Evolutionary conservation across 2,329 filamentous ascomycete genomes (phyloP).

Genomic region (Mycosphaerella sp.): DNA sequence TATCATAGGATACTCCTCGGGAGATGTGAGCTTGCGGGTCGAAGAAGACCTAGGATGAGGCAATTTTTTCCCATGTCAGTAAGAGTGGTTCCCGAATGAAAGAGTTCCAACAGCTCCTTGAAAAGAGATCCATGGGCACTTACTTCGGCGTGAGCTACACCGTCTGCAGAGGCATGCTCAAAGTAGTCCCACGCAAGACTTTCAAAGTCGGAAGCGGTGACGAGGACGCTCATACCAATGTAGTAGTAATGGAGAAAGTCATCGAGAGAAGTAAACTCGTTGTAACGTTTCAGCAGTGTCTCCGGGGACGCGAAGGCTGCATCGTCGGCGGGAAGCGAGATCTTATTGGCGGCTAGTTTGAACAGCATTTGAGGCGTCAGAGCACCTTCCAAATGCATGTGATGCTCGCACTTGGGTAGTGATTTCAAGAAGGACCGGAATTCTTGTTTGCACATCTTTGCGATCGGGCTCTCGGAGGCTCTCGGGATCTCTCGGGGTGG

Average conservation of each 20-base stretch:
- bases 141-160: constrained; percentile 38
- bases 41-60: constrained; percentile 65
- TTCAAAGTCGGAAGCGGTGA: constrained; percentile 62
- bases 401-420: constrained; percentile 71
- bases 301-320: constrained; percentile 57
- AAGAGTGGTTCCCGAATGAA: too few relatives aligned
- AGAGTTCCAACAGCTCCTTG: neutral
- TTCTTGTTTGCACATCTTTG: constrained; percentile 44
- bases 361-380: constrained; percentile 66
- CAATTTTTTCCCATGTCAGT: neutral
- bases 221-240: constrained; percentile 64
- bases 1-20: constrained; percentile 57
- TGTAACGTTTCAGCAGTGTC: constrained; percentile 58
- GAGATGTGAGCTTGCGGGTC: constrained; percentile 69
- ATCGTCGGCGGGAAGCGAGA: constrained; percentile 53
- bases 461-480: neutral
- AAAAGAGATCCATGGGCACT: neutral
- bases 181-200: constrained; percentile 68
- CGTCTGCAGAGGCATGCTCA: constrained; percentile 55
- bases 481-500: too few relatives aligned
- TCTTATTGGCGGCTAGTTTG: constrained; percentile 57
- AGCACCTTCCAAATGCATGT: constrained; percentile 73
- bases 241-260: constrained; percentile 78
- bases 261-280: constrained; percentile 62
- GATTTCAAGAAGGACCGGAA: constrained; percentile 56